Base-by-base conservation (phyloP, 257 asterid genomes). In the Solanum arcanum region DNA sequence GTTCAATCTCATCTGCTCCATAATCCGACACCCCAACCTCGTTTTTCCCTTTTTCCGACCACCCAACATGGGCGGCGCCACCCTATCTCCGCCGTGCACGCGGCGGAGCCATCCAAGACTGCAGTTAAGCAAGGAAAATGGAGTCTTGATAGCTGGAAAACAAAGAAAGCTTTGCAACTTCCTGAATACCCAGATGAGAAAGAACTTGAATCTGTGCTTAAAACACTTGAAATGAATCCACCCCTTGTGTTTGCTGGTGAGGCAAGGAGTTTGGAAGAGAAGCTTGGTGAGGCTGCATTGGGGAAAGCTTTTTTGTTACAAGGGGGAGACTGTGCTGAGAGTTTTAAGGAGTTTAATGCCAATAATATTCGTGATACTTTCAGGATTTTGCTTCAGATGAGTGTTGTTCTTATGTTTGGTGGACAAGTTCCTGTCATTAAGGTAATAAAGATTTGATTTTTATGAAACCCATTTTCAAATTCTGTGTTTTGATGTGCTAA, bases 291-390 rank as follows among this genome's bases (percentile, higher is more conserved):
- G 56, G 98, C 96, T 73, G 98, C 98, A 59, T 29, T 94, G 91
- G 98, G 98, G 0, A 93, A 92, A 18, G 98, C 98, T 44, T 95
- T 95, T 86, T 88, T 95, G n/a, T 89, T 95, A 83, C 98, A 95
- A 83, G 98, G 98, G 66, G 98, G 98, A 15, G 98, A 95, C 80
- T 95, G 98, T 85, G 98, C 97, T 68, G 96, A 95, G 93, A 95
- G 97, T 84, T 95, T 93, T 88, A 95, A 94, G 93, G 98, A 94
- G 69, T 94, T 95, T 86, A 95, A 93, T 76, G 98, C 98, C 23
- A 92, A 92, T 86, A 92, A 95, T 56, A 95, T 94, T 41, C 92
- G 98, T 27, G 98, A 95, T 87, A 95, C 98, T 68, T 95, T 94
- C 88, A 92, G 98, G 86, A 92, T 95, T 86, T 86, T 94, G 12